These are phyloP conservation scores for Monosporozyma servazzii DNA, from an alignment of 805 yeast species.

Conservation along the genomic window DNA sequence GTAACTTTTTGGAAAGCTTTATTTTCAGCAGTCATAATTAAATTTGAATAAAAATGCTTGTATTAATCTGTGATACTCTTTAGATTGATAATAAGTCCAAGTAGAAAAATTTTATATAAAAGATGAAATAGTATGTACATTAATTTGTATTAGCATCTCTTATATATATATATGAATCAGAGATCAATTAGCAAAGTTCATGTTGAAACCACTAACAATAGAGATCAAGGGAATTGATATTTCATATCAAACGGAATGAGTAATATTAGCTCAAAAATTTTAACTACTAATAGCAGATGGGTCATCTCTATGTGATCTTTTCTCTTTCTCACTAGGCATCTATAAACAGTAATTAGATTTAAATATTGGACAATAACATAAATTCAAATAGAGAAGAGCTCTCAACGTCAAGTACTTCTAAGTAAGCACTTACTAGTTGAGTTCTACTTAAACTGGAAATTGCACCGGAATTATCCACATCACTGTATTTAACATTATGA, in stretches of 20 bases:
- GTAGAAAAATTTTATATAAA: background rate
- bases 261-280: background rate
- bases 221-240: background rate
- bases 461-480: background rate
- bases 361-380: background rate
- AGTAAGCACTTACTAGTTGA: background rate
- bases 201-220: background rate
- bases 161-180: background rate
- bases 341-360: background rate
- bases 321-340: background rate
- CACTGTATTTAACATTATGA: background rate
- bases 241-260: background rate
- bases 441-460: background rate
- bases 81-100: too few relatives aligned
- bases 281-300: background rate
- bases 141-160: too few relatives aligned
- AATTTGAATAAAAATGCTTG: background rate
- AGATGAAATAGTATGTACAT: background rate
- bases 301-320: background rate
- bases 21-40: slow-evolving; percentile 2
- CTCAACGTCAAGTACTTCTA: background rate
- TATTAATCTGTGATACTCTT: background rate
- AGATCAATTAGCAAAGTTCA: background rate
- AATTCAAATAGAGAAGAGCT: background rate
- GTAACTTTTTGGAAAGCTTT: slow-evolving; percentile 7